Percentiles rank a stretch among this genome's conserved stretches.
These are phyloP conservation scores for Scutellaria galericulata DNA, from an alignment of 257 asterid species.

Conservation along the genomic window DNA sequence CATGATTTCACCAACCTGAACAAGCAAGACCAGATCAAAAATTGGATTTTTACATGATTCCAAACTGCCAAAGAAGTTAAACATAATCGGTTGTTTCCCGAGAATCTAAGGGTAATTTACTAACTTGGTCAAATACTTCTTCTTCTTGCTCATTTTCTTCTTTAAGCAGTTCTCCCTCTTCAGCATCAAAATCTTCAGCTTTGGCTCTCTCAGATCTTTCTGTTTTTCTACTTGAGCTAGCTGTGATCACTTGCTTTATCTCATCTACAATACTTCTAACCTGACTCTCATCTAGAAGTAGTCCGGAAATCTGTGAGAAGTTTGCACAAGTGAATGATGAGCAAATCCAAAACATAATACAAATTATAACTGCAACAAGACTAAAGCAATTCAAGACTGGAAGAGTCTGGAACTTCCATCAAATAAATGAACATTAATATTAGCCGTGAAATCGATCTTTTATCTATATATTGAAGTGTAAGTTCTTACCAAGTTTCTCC, in stretches of 20 bases:
- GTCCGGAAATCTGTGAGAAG: constrained; percentile 76
- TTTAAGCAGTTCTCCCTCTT: constrained; percentile 89
- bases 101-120: constrained; percentile 33
- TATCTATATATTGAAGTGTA: not conserved
- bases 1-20: constrained; percentile 89
- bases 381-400: constrained; percentile 10
- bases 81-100: constrained; percentile 2
- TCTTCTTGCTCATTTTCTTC: constrained; percentile 99
- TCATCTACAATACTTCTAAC: constrained; percentile 94
- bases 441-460: not conserved
- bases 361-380: not conserved
- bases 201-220: constrained; percentile 91
- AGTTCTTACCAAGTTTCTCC: constrained; percentile 1
- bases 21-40: constrained; percentile 6
- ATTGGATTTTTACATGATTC: not conserved
- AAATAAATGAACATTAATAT: not conserved
- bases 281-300: constrained; percentile 85
- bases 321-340: constrained; percentile 20
- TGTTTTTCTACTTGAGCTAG: constrained; percentile 86
- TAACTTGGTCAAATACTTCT: constrained; percentile 95
- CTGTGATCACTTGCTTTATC: constrained; percentile 84
- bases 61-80: constrained; percentile 21
- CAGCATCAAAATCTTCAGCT: constrained; percentile 99
- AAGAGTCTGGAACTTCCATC: constrained; percentile 9
- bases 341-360: not conserved